Evolutionary conservation across 1,284 basidiomycete species (phyloP), one percentile per base, ranked within the genome.

Genomic region (Heterobasidion parviporum): DNA sequence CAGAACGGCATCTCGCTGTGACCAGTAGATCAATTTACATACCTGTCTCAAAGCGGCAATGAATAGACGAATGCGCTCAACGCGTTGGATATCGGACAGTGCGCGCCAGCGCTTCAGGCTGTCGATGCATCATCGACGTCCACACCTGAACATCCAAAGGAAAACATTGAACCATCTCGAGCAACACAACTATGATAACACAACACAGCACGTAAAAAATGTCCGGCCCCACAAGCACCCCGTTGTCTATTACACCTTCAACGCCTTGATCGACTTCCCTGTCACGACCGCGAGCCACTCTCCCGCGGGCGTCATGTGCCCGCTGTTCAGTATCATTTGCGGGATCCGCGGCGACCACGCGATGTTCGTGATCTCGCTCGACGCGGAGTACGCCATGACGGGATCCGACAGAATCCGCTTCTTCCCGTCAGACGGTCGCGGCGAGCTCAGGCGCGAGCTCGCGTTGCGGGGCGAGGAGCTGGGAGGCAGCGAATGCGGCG

Each of bases 231-330:
- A 54, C 54, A 32, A 50, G 48, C 15, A 15, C 34, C 15, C 50
- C 50, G 36, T 35, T 3, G n/a, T 52, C 45, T 63, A n/a, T n/a
- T n/a, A 94, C 58, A 92, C 86, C 72, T 88, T 90, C 65, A 94
- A 70, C 41, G 89, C 83, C 68, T 87, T 92, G 64, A 97, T 82
- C 20, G 79, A 81, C 70, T 85, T 90, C 18, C 94, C 93, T 63
- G 85, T 87, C 49, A 92, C 86, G 62, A 93, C 83, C 8, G 89
- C 94, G n/a, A 98, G 71, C 91, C 92, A 96, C 70, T 96, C 92
- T 9, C 92, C 92, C 0, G 84, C 79, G 32, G 77, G 78, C 1
- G 85, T 89, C 59, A 82, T 80, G 62, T 85, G 82, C 10, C 87
- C 87, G 2, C 79, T 82, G 59, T 81, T 82, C 79, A 88, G 83